Evolutionary conservation across 2,329 filamentous ascomycete genomes (phyloP), one percentile per base, ranked within the genome.

Genomic region (Xylaria sp.): DNA sequence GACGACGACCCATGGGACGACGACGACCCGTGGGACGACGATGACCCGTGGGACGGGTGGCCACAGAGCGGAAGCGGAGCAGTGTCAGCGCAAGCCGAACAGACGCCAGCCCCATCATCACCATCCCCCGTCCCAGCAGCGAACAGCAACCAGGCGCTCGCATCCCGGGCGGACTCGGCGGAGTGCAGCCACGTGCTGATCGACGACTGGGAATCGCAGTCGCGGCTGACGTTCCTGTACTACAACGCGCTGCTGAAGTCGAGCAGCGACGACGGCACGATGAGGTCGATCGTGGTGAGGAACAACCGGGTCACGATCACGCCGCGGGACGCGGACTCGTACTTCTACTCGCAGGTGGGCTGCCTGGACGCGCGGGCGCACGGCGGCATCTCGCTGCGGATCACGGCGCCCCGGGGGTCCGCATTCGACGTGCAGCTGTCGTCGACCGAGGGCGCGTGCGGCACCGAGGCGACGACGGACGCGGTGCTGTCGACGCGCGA

Each of bases 191-290:
- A 72, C 34, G 68, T 81, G 6, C 64, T 83, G 21, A 74, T 86
- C 49, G 83, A 86, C 58, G 83, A 86, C 70, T 86, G 80, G 77
- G 75, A 75, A 49, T 86, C 83, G 7, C 83, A 86, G 65, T 86
- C 83, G 5, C 80, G 83, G 24, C 68, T 86, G 48, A 83, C 80
- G 1, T 86, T 86, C 68, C 69, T 86, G 16, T 80, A 74, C 63
- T 86, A 86, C 72, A 86, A 86, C 63, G 75, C 83, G 37, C 72
- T 85, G 70, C 71, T 79, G 2, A 71, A 79, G 57, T 74, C 83
- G 3, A 79, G 79, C 5, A 83, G 81, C 29, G 80, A 84, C 57
- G 83, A 86, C 65, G 77, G 70, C 2, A 79, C 79, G 6, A 84
- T 85, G 79, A 72, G 75, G 19, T 83, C 80, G 1, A 70, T 85